Base-by-base conservation (phyloP, 2,329 filamentous ascomycete genomes). In the Aspergillus fructus region DNA sequence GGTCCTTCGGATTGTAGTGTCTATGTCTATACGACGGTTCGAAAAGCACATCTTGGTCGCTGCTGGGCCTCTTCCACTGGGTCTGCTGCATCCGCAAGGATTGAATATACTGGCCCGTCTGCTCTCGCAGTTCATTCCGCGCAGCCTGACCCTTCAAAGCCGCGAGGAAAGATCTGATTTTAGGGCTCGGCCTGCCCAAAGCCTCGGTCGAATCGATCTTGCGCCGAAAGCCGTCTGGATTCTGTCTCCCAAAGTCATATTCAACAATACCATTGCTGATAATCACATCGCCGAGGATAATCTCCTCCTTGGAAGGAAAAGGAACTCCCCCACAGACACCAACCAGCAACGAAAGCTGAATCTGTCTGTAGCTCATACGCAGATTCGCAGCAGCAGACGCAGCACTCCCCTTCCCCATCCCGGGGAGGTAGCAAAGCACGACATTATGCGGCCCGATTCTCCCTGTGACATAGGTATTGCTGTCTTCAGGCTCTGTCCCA, bases 161-260 rank as follows among this genome's bases (percentile, higher is more conserved):
- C 1, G 30, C n/a, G 12, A 55, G 39, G 6, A 55, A 21, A 0
- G 39, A 19, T 6, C 46, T 4, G 8, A 55, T n/a, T 1, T 45
- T 13, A 0, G 8, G 39, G 8, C 39, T 43, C 4, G 46, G 39
- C 15, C 53, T 33, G 0, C 39, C 46, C 0, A 55, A 17, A 3
- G 15, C 45, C 1, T 55, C 39, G 3, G 24, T 50, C 11, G 34
- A 27, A 43, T 45, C 33, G 3, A 5, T 55, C 17, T 50, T 55
- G 13, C 15, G 53, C 11, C 43, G 21, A 50, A 55, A 49, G 6
- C 53, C 53, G 33, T 23, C 30, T n/a, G 47, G 48, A 5, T 56
- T 41, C 13, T 41, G 54, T 8, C 30, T 27, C 13, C 54, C 54
- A 40, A 51, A 56, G n/a, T 56, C 41, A 15, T 56, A 56, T 15